phyloP scores from a whole-genome alignment of 163 green algal genomes.

The Scenedesmus sp. region DNA sequence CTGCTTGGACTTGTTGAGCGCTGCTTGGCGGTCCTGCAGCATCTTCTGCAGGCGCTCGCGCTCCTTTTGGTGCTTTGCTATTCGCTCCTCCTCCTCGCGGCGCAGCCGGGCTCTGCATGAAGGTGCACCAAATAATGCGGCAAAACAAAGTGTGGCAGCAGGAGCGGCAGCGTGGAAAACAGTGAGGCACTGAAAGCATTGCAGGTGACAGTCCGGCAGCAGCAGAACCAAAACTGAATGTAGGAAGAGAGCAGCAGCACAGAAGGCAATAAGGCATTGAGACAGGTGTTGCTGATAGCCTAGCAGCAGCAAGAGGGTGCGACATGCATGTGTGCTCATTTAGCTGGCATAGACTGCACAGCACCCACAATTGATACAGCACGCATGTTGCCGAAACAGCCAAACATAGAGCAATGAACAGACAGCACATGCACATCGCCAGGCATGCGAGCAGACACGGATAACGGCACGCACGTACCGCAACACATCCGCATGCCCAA shows the following conservation, averaged over 20 bases:
- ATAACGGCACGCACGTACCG: too few relatives aligned
- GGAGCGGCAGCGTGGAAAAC: background rate
- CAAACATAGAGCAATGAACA: background rate
- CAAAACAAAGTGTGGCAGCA: background rate
- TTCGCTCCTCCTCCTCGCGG: slow-evolving; percentile 34
- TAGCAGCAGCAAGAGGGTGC: too few relatives aligned
- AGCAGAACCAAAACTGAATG: background rate
- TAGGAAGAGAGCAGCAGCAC: too few relatives aligned
- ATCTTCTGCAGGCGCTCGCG: slow-evolving; percentile 46
- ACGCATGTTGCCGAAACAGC: background rate
- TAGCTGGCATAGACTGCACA: too few relatives aligned
- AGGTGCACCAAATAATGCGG: too few relatives aligned
- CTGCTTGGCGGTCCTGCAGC: slow-evolving; percentile 40
- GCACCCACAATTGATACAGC: background rate
- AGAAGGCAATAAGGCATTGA: too few relatives aligned
- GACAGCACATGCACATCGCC: background rate
- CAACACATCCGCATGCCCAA: background rate
- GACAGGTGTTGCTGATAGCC: too few relatives aligned
- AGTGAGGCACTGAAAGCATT: background rate
- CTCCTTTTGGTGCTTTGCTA: slow-evolving; percentile 40
- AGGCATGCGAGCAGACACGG: background rate
- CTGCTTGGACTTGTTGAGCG: slow-evolving; percentile 38
- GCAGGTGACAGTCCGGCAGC: background rate
- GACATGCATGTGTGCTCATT: too few relatives aligned
- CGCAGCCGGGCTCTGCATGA: background rate